phyloP scores from a whole-genome alignment of 202 grass and related monocot species.

The Eragrostis tef region DNA sequence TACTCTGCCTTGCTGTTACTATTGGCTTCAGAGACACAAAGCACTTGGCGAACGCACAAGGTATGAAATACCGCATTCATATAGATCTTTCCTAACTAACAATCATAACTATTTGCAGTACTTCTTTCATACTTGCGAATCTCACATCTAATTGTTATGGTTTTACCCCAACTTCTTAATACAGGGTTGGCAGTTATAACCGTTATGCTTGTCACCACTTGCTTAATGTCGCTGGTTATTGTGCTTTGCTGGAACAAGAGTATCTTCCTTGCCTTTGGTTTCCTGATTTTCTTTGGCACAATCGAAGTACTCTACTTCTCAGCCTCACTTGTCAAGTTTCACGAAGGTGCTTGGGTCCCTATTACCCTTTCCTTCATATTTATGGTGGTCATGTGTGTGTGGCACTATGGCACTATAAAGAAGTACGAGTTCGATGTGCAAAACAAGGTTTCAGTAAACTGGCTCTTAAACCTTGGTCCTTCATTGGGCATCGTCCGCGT shows the following conservation, averaged over 20 bases:
- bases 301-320: conserved; percentile 93
- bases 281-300: conserved; percentile 79
- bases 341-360: conserved; percentile 92
- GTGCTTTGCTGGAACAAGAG: conserved; percentile 92
- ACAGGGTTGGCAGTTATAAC: conserved; percentile 92
- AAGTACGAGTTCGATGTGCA: conserved; percentile 94
- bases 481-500: conserved; percentile 90
- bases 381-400: conserved; percentile 84
- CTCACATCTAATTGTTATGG: background rate
- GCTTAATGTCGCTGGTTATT: conserved; percentile 95
- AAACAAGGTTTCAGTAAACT: conserved; percentile 91
- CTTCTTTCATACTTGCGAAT: conserved; percentile 18
- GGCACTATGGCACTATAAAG: conserved; percentile 94
- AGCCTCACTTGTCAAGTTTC: conserved; percentile 87
- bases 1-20: conserved; percentile 89
- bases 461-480: conserved; percentile 88
- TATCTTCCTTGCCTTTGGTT: conserved; percentile 67
- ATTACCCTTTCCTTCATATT: conserved; percentile 80
- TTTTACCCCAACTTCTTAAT: conserved; percentile 20
- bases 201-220: conserved; percentile 96
- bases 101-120: background rate
- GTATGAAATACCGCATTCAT: conserved; percentile 48
- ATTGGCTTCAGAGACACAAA: conserved; percentile 94
- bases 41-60: conserved; percentile 85
- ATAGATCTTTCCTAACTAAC: conserved; percentile 2